These are phyloP conservation scores for Erodium texanum DNA, from an alignment of 441 rosid genomes.

Conservation along the genomic window DNA sequence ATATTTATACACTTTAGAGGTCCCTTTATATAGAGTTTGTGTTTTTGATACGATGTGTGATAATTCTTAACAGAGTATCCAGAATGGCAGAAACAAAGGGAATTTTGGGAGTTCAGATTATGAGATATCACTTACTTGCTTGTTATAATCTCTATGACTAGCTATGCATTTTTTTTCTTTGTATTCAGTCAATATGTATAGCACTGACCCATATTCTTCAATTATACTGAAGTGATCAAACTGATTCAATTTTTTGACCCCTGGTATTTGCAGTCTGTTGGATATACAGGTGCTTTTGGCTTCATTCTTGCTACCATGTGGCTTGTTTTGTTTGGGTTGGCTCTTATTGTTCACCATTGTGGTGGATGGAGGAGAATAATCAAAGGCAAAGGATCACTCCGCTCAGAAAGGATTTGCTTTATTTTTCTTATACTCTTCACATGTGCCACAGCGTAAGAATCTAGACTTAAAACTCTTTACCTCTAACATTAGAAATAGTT, in stretches of 20 bases:
- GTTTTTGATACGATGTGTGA: neutral
- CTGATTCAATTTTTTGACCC: constrained; percentile 8
- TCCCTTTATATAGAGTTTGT: neutral
- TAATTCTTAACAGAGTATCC: neutral
- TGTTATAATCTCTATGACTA: neutral
- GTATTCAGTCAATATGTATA: neutral
- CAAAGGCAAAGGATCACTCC: constrained; percentile 38
- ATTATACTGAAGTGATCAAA: neutral
- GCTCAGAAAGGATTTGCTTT: constrained; percentile 46
- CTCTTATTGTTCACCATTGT: constrained; percentile 49
- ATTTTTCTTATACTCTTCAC: constrained; percentile 72
- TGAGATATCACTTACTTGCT: neutral
- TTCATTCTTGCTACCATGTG: constrained; percentile 66
- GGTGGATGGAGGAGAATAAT: constrained; percentile 68
- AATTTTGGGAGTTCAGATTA: constrained; percentile 6
- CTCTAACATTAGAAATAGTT: neutral
- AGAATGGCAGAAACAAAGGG: neutral
- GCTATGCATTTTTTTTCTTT: neutral
- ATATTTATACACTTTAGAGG: too few species aligned
- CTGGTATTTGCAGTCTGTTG: constrained; percentile 65
- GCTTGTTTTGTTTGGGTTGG: constrained; percentile 74
- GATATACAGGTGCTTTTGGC: constrained; percentile 77
- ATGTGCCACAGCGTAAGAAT: constrained; percentile 69
- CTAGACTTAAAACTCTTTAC: constrained; percentile 8
- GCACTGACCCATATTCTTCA: neutral